These are phyloP conservation scores for Lasiodiplodia hormozganensis DNA, from an alignment of 2,329 filamentous ascomycete species.

Conservation along the genomic window DNA sequence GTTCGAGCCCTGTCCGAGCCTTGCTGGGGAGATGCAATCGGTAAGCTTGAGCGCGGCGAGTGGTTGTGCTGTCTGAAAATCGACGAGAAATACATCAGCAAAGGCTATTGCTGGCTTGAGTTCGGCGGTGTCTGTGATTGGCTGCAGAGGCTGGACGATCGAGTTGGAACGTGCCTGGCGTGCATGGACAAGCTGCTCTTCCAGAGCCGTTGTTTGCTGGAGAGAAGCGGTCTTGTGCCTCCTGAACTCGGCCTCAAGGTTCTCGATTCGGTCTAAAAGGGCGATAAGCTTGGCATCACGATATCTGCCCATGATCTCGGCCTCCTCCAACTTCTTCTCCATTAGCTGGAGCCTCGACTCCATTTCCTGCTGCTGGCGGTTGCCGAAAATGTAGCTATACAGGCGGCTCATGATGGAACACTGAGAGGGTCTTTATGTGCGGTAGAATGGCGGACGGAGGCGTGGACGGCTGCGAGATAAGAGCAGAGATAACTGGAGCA, in stretches of 20 bases:
- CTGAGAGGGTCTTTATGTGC: background rate
- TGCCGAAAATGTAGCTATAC: slow-evolving; percentile 25
- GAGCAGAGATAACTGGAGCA: background rate
- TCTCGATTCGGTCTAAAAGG: slow-evolving; percentile 37
- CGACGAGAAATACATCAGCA: slow-evolving; percentile 14
- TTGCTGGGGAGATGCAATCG: slow-evolving; percentile 2
- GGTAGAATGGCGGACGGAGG: background rate
- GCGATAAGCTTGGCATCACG: slow-evolving; percentile 39
- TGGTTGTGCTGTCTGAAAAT: slow-evolving; percentile 3
- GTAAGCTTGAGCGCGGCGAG: background rate
- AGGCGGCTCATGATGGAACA: slow-evolving; percentile 17
- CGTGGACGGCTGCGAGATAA: background rate
- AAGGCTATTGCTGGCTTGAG: slow-evolving; percentile 8
- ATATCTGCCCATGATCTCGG: slow-evolving; percentile 18
- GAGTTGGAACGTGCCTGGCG: slow-evolving; percentile 17
- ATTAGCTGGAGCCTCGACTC: slow-evolving; percentile 13
- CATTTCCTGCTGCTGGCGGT: slow-evolving; percentile 19
- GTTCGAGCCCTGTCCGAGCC: background rate
- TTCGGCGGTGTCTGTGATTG: slow-evolving; percentile 12
- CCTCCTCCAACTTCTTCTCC: slow-evolving; percentile 35
- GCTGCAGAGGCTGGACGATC: slow-evolving; percentile 21
- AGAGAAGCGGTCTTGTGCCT: slow-evolving; percentile 32
- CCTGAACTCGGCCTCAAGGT: slow-evolving; percentile 28
- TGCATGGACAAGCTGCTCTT: slow-evolving; percentile 48
- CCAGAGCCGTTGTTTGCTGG: slow-evolving; percentile 46